Conservation (phyloP, 2,329 filamentous ascomycete species). For the Apiospora pterosperma region DNA sequence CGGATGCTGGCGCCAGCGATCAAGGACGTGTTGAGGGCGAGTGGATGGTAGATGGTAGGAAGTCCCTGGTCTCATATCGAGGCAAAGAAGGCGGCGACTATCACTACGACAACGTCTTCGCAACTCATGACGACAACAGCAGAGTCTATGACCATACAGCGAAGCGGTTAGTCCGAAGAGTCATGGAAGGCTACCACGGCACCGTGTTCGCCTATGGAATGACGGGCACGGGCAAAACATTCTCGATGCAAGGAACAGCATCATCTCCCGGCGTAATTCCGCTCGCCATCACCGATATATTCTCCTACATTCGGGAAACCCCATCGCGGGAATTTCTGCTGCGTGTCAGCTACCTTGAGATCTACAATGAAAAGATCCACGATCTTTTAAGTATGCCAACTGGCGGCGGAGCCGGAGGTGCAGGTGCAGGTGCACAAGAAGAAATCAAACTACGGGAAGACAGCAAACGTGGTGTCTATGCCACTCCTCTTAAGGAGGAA, state of each 20-base stretch:
- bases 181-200: constrained; percentile 99
- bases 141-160: constrained; percentile 92
- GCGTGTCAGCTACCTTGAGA: constrained; percentile 95
- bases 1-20: constrained; percentile 67
- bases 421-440: constrained; percentile 60
- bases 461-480: constrained; percentile 93
- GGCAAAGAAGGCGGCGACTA: constrained; percentile 93
- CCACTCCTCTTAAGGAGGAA: constrained; percentile 92
- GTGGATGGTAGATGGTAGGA: constrained; percentile 87
- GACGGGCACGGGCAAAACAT: constrained; percentile 98
- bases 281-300: constrained; percentile 96
- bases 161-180: constrained; percentile 88
- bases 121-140: constrained; percentile 88
- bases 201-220: constrained; percentile 99
- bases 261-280: constrained; percentile 95
- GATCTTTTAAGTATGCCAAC: constrained; percentile 80
- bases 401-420: constrained; percentile 47
- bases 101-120: constrained; percentile 95
- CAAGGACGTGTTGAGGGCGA: constrained; percentile 66
- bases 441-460: constrained; percentile 98
- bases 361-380: constrained; percentile 97
- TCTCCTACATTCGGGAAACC: constrained; percentile 97
- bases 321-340: constrained; percentile 91
- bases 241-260: constrained; percentile 98
- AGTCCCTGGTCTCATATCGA: constrained; percentile 75